Percentiles rank a stretch among this genome's conserved stretches.
Evolutionary conservation across 495 filamentous ascomycete species (phyloP).

Genomic region (Hyphodiscus hymeniophilus): DNA sequence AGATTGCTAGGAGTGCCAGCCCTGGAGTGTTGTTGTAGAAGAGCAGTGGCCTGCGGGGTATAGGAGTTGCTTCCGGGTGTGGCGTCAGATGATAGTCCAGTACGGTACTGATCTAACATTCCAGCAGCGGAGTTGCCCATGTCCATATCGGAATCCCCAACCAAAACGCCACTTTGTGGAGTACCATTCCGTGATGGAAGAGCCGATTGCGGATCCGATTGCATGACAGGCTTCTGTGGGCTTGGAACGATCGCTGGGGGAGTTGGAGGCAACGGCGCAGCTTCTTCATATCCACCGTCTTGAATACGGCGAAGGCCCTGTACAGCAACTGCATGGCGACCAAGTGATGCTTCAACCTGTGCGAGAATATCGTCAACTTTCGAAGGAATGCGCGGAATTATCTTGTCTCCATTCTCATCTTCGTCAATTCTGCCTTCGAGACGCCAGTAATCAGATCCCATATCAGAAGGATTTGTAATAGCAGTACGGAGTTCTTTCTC

Average conservation of each 20-base stretch:
- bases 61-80: slow-evolving; percentile 32
- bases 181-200: slow-evolving; percentile 27
- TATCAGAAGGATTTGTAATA: slow-evolving; percentile 39
- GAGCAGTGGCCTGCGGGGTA: not conserved
- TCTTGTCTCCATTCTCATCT: slow-evolving; percentile 40
- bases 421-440: slow-evolving; percentile 54
- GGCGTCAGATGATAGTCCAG: slow-evolving; percentile 43
- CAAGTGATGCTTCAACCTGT: slow-evolving; percentile 48
- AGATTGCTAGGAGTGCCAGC: not conserved
- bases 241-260: slow-evolving; percentile 15
- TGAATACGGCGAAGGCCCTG: slow-evolving; percentile 59
- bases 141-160: slow-evolving; percentile 52
- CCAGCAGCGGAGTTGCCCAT: slow-evolving; percentile 57
- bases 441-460: slow-evolving; percentile 52
- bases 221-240: slow-evolving; percentile 11
- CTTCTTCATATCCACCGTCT: slow-evolving; percentile 60
- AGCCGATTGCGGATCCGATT: slow-evolving; percentile 23
- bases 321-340: slow-evolving; percentile 35
- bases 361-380: slow-evolving; percentile 61
- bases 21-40: not conserved
- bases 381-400: slow-evolving; percentile 45
- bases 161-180: slow-evolving; percentile 41
- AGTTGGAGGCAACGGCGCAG: slow-evolving; percentile 31
- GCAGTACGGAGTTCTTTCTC: slow-evolving; percentile 55
- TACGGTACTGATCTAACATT: slow-evolving; percentile 52